Percentiles rank a stretch among this genome's conserved stretches.
Evolutionary conservation across 768 basidiomycete species (phyloP).

Genomic region (Heimioporus sp.): DNA sequence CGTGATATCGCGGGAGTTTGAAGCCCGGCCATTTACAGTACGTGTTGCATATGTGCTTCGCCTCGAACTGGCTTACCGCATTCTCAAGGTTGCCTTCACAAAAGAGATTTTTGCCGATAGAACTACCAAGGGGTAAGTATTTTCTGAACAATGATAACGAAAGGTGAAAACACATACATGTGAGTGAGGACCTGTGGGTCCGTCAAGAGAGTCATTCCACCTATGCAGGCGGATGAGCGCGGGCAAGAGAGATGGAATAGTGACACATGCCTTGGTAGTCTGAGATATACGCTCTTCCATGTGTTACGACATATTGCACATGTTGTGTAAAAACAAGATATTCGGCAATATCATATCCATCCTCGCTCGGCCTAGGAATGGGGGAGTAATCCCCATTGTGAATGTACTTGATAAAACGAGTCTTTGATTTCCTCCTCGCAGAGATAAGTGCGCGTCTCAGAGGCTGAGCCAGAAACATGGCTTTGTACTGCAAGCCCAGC

Average conservation of each 20-base stretch:
- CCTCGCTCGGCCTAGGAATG: too few species aligned
- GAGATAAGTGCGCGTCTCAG: not conserved
- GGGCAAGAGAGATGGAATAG: too few species aligned
- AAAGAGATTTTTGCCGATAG: not conserved
- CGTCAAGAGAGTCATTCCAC: not conserved
- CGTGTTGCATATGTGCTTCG: conserved; percentile 6
- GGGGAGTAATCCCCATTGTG: too few species aligned
- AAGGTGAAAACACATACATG: not conserved
- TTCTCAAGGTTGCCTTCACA: conserved; percentile 9
- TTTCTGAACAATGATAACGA: too few species aligned
- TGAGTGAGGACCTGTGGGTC: not conserved
- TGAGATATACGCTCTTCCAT: not conserved
- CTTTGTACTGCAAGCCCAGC: not conserved
- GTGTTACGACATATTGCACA: not conserved
- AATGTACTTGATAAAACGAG: too few species aligned
- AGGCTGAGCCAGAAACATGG: too few species aligned
- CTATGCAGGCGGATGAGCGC: too few species aligned
- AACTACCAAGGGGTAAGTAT: too few species aligned
- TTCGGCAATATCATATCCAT: not conserved
- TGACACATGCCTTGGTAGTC: not conserved
- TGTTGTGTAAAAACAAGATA: not conserved
- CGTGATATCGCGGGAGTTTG: too few species aligned
- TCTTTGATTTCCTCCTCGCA: not conserved
- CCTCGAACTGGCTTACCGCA: not conserved
- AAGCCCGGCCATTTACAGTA: conserved; percentile 12